Conservation (phyloP, 441 rosid species). For the Lepidium campestre region DNA sequence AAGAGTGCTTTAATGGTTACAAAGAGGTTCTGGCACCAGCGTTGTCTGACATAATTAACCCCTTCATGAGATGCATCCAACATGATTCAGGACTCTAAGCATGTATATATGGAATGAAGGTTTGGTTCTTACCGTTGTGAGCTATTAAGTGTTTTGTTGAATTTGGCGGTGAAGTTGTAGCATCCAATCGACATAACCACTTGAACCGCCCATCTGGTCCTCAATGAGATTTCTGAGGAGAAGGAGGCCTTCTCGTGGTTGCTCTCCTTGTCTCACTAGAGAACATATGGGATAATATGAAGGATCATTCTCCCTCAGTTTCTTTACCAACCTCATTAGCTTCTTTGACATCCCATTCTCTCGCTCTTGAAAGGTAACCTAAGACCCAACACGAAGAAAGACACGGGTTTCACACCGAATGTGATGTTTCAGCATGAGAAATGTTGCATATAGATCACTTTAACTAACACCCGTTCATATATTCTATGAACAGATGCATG, state of each 20-base stretch:
- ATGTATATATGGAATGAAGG: neutral
- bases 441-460: neutral
- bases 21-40: neutral
- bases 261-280: constrained; percentile 96
- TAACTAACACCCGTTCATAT: neutral
- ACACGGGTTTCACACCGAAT: neutral
- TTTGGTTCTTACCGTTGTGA: constrained; percentile 37
- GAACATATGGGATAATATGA: constrained; percentile 69
- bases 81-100: neutral
- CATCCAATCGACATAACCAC: constrained; percentile 82
- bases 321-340: constrained; percentile 54
- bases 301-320: constrained; percentile 62
- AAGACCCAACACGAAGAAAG: constrained; percentile 25
- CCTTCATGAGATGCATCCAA: neutral
- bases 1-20: constrained; percentile 7
- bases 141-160: constrained; percentile 60
- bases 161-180: constrained; percentile 76
- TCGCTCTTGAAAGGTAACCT: constrained; percentile 64
- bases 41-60: neutral
- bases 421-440: neutral
- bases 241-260: constrained; percentile 87
- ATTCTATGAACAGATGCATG: neutral
- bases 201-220: constrained; percentile 72
- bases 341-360: constrained; percentile 86
- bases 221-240: constrained; percentile 79